Evolutionary conservation across 495 filamentous ascomycete species (phyloP), one percentile per base, ranked within the genome.

Genomic region (Penicillium cosmopolitanum): DNA sequence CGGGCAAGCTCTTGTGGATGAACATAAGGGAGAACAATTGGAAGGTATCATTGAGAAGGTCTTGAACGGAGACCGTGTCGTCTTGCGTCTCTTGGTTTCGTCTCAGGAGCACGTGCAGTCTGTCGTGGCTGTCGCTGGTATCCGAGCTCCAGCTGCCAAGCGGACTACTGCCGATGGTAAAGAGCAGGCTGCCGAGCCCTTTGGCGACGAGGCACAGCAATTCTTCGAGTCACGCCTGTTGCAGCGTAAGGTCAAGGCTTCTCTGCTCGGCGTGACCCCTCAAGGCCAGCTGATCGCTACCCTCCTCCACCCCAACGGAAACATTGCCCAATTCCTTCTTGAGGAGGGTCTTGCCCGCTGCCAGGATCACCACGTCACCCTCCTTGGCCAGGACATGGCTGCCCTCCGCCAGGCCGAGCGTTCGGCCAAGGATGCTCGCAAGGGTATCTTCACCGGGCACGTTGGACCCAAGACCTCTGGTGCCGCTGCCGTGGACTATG

Each of bases 331-430:
- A 56, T 91, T 92, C 71, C 73, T 98, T 15, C 86, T 97, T 25
- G 85, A 92, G 61, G 90, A 90, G 47, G 96, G 96, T 62, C 77
- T 97, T 42, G 96, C 93, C 42, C 84, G 92, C 63, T 98, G 95
- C 80, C 88, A 90, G 43, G 96, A 99, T 71, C 91, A 91, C 74
- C 96, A 99, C 74, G 95, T 92, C 2, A 91, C 91, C 15, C 76
- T 97, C 69, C 84, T 99, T 1, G 96, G 96, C 15, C 65, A 77
- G 8, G 87, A 93, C 50, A 99, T 99, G 95, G 86, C 87, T 38
- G 67, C 81, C 55, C 84, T 97, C 44, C 87, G 96, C 47, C 87
- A 91, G 62, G 92, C 96, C 2, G 96, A 99, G 79, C 92, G 90
- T 72, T 69, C 84, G 38, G 96, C 96, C 23, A 93, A 91, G 73